Evolutionary conservation across 768 basidiomycete species (phyloP).

Genomic region (Mycena crocata): DNA sequence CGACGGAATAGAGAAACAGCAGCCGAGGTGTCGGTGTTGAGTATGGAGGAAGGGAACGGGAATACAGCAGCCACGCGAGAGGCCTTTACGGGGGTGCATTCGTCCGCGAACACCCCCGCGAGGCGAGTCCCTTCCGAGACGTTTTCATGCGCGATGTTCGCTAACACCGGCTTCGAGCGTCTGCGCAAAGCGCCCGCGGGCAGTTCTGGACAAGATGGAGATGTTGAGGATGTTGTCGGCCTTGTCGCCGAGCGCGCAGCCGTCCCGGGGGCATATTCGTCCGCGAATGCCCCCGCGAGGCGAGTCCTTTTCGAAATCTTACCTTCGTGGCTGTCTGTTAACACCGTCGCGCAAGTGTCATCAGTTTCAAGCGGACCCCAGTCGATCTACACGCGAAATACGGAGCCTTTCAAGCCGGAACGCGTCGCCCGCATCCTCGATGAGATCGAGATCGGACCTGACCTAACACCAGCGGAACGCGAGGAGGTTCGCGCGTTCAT

Average conservation of each 20-base stretch:
- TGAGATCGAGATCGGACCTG: constrained; percentile 25
- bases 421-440: constrained; percentile 21
- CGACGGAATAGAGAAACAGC: neutral
- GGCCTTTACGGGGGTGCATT: constrained; percentile 12
- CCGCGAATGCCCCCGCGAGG: constrained; percentile 11
- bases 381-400: neutral
- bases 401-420: neutral
- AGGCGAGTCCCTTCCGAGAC: constrained; percentile 1
- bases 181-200: constrained; percentile 39
- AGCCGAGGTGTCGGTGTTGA: neutral
- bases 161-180: neutral
- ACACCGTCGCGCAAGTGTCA: neutral
- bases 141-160: neutral
- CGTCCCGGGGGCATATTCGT: constrained; percentile 13
- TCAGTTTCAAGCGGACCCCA: neutral
- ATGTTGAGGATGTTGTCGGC: neutral
- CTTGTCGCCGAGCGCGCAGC: neutral
- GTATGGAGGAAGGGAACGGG: constrained; percentile 8
- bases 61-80: neutral
- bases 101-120: constrained; percentile 5
- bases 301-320: constrained; percentile 33
- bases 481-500: constrained; percentile 39
- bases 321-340: neutral
- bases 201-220: neutral
- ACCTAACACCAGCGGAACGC: constrained; percentile 42